Evolutionary conservation across 2,329 filamentous ascomycete species (phyloP).

Genomic region (Paraconiothyrium brasiliense): DNA sequence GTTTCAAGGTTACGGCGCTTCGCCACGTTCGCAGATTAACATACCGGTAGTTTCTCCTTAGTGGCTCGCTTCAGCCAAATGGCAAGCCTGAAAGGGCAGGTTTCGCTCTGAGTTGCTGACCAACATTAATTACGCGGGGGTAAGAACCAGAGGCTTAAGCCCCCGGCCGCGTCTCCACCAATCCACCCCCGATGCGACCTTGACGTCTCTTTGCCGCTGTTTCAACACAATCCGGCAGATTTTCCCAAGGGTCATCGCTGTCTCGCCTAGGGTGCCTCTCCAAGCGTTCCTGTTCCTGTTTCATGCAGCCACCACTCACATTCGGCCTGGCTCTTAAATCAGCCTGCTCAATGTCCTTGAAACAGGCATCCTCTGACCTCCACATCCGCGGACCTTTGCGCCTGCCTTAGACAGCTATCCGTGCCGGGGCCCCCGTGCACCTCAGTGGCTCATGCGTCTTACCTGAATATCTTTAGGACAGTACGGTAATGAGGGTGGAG

Average conservation of each 20-base stretch:
- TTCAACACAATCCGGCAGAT: conserved; percentile 12
- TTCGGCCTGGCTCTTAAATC: conserved; percentile 22
- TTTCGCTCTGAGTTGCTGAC: not conserved
- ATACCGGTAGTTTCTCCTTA: not conserved
- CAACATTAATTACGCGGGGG: conserved; percentile 6
- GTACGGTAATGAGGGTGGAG: conserved; percentile 28
- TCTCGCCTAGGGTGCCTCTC: conserved; percentile 24
- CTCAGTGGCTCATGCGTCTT: conserved; percentile 24
- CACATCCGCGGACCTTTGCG: conserved; percentile 12
- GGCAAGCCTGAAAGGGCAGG: not conserved
- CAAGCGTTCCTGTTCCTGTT: conserved; percentile 30
- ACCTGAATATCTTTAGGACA: conserved; percentile 17
- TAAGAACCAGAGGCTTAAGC: not conserved
- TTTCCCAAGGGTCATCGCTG: conserved; percentile 17
- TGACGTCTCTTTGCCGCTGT: conserved; percentile 2
- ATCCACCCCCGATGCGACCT: not conserved
- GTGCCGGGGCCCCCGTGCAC: conserved; percentile 7
- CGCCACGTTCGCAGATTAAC: not conserved
- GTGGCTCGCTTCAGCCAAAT: not conserved
- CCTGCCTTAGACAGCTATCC: conserved; percentile 16
- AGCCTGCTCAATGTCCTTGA: conserved; percentile 40
- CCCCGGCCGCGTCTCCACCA: not conserved
- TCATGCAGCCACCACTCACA: conserved; percentile 32
- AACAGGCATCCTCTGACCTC: conserved; percentile 35
- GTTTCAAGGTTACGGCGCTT: conserved; percentile 4